A percentile compares a stretch with the other conserved stretches of the same genome.
phyloP scores from a whole-genome alignment of 371 early-diverging fungal genomes.

The Cokeromyces recurvatus region DNA sequence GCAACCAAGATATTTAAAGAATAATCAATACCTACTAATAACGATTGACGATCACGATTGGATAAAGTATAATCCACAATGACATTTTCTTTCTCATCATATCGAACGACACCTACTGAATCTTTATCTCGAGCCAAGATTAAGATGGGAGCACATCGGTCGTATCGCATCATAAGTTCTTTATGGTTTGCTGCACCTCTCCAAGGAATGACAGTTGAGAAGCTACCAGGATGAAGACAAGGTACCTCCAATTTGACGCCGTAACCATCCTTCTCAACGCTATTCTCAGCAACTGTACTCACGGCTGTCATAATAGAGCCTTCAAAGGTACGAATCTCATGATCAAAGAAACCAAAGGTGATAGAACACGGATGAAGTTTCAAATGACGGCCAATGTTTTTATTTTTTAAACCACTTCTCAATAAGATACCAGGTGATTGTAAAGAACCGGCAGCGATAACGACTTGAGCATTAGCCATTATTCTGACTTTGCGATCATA shows the following conservation, averaged over 20 bases:
- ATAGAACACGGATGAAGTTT: conserved; percentile 61
- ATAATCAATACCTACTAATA: conserved; percentile 48
- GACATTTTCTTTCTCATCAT: conserved; percentile 26
- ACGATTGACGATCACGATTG: conserved; percentile 46
- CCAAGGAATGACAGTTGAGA: conserved; percentile 50
- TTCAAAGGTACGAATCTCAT: conserved; percentile 40
- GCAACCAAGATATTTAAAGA: conserved; percentile 49
- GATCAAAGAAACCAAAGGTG: conserved; percentile 59
- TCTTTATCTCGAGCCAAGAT: conserved; percentile 70
- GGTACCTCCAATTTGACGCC: conserved; percentile 71
- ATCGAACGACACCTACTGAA: conserved; percentile 27
- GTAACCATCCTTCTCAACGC: conserved; percentile 55
- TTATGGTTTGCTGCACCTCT: conserved; percentile 51
- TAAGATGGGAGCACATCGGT: conserved; percentile 47
- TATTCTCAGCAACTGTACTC: conserved; percentile 43
- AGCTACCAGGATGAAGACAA: conserved; percentile 51
- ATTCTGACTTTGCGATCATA: conserved; percentile 13
- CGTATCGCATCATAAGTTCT: conserved; percentile 45
- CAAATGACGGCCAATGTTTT: conserved; percentile 67
- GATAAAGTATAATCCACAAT: conserved; percentile 47
- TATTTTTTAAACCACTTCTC: conserved; percentile 65
- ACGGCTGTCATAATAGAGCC: conserved; percentile 76
- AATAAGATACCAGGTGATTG: conserved; percentile 64
- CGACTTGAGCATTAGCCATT: conserved; percentile 53
- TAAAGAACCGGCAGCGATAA: conserved; percentile 64